Conservation (phyloP, 441 rosid species). For the Populus hybrid region DNA sequence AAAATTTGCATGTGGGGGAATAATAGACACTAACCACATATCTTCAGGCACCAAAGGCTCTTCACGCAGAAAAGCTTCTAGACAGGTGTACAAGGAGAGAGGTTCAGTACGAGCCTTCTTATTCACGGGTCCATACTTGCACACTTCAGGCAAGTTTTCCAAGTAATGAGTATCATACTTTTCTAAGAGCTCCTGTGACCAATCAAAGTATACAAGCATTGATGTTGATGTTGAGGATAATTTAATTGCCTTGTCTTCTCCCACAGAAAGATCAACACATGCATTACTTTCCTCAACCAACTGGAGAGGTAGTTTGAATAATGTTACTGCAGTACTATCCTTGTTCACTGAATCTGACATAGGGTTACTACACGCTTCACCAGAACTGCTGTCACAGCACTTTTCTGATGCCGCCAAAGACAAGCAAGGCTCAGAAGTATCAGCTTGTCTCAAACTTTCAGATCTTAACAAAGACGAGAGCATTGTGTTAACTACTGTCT, state of each 20-base stretch:
- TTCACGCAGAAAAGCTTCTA: conserved; percentile 90
- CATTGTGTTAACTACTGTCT: conserved; percentile 50
- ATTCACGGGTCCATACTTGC: conserved; percentile 68
- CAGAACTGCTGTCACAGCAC: conserved; percentile 29
- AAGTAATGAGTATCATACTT: conserved; percentile 49
- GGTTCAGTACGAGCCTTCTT: conserved; percentile 93
- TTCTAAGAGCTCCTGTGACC: conserved; percentile 64
- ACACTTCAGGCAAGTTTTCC: conserved; percentile 90
- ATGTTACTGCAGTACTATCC: conserved; percentile 27
- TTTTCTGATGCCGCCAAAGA: conserved; percentile 36
- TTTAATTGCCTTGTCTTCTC: conserved; percentile 57
- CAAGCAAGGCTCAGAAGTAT: conserved; percentile 34
- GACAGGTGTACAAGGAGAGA: conserved; percentile 81
- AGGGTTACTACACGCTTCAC: conserved; percentile 33
- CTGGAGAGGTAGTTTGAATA: conserved; percentile 59
- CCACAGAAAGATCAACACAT: conserved; percentile 52
- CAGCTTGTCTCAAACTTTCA: conserved; percentile 35
- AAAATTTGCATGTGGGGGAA: background rate
- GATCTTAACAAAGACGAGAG: conserved; percentile 61
- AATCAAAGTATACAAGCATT: conserved; percentile 55
- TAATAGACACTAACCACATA: conserved; percentile 75
- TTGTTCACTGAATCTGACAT: conserved; percentile 34
- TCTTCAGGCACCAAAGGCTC: conserved; percentile 99
- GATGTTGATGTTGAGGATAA: conserved; percentile 39
- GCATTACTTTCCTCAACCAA: conserved; percentile 60